phyloP scores from a whole-genome alignment of 441 rosid species.

The Hura crepitans region DNA sequence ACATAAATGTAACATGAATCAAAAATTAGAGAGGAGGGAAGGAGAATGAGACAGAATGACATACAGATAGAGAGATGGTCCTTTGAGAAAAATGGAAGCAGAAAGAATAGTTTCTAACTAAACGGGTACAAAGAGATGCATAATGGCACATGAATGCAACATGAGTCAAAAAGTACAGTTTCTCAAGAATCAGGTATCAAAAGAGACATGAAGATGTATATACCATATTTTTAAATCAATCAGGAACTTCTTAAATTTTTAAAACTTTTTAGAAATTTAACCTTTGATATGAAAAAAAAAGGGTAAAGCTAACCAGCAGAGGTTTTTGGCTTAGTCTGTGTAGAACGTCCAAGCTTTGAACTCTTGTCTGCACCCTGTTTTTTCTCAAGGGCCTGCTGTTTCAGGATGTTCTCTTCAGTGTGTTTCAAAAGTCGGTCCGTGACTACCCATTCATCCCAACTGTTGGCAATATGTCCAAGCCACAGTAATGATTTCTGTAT shows the following conservation, averaged over 20 bases:
- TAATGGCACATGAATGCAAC: not conserved
- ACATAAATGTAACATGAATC: not conserved
- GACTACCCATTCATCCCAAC: conserved; percentile 99
- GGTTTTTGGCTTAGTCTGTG: conserved; percentile 66
- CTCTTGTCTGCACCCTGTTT: conserved; percentile 76
- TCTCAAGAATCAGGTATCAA: not conserved
- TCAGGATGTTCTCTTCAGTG: conserved; percentile 73
- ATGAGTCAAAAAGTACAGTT: not conserved
- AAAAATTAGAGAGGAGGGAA: no score
- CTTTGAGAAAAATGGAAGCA: not conserved
- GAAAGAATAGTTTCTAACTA: not conserved
- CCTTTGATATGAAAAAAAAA: not conserved
- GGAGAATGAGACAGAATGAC: not conserved
- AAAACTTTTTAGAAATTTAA: not conserved
- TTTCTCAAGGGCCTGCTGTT: conserved; percentile 82
- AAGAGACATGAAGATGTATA: not conserved
- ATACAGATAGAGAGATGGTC: not conserved
- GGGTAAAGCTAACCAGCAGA: conserved; percentile 55
- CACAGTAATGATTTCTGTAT: conserved; percentile 45
- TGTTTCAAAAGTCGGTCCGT: conserved; percentile 74
- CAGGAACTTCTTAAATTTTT: conserved; percentile 6
- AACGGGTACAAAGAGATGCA: not conserved
- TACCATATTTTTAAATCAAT: not conserved
- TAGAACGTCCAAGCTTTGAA: conserved; percentile 71
- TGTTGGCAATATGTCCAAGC: conserved; percentile 67